These are phyloP conservation scores for Oryza punctata DNA, from an alignment of 176 grass and related monocot species.

Conservation along the genomic window DNA sequence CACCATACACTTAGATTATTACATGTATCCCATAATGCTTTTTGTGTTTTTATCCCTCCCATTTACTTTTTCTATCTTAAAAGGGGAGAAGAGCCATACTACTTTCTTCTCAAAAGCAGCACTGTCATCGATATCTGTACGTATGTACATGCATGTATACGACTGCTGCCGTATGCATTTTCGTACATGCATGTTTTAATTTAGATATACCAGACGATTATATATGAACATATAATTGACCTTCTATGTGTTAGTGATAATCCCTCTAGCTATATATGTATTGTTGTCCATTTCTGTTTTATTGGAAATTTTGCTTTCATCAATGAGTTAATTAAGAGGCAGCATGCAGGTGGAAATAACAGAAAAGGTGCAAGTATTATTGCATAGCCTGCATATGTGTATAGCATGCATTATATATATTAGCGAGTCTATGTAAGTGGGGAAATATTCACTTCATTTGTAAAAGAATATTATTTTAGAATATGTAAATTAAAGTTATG, in stretches of 20 bases:
- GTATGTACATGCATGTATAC: background rate
- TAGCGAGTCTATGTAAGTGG: background rate
- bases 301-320: background rate
- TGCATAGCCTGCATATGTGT: too few species aligned
- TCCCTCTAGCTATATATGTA: too few species aligned
- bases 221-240: too few species aligned
- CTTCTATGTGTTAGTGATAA: too few species aligned
- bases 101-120: slow-evolving; percentile 53
- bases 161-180: background rate
- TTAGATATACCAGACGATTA: background rate
- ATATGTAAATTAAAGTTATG: background rate
- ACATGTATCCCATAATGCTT: slow-evolving; percentile 45
- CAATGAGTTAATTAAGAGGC: background rate
- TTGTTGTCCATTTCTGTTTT: background rate
- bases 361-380: background rate
- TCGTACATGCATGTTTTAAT: background rate
- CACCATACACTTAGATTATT: slow-evolving; percentile 26
- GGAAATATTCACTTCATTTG: background rate
- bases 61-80: slow-evolving; percentile 43
- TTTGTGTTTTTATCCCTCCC: slow-evolving; percentile 19
- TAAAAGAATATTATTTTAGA: too few species aligned
- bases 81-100: slow-evolving; percentile 35
- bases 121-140: slow-evolving; percentile 12
- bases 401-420: too few species aligned
- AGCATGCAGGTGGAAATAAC: background rate